Evolutionary conservation across 2,329 filamentous ascomycete species (phyloP).

Genomic region (Nothophaeocryptopus gaeumannii): DNA sequence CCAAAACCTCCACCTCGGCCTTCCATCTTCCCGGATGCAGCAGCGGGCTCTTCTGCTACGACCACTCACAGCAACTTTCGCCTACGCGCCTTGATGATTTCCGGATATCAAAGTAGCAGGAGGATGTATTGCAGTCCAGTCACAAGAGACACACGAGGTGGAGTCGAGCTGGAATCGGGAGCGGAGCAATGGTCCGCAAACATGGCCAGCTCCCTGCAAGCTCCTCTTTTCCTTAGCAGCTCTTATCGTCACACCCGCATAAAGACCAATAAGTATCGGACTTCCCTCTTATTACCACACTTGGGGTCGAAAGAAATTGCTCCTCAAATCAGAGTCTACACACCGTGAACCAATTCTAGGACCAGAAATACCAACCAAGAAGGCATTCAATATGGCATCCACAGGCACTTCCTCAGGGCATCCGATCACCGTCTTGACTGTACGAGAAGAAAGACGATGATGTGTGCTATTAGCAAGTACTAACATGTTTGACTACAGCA

Average conservation of each 20-base stretch:
- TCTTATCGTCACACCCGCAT: neutral
- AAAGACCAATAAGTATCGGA: no score
- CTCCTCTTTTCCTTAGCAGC: slow-evolving; percentile 10
- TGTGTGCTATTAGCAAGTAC: no score
- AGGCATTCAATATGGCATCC: slow-evolving; percentile 13
- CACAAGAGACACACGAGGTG: neutral
- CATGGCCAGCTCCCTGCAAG: slow-evolving; percentile 13
- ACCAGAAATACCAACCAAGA: neutral
- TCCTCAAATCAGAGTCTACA: no score
- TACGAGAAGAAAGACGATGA: neutral
- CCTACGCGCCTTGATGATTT: neutral
- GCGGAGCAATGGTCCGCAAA: slow-evolving; percentile 2
- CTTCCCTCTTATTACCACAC: no score
- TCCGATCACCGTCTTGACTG: slow-evolving; percentile 24
- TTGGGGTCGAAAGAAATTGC: no score
- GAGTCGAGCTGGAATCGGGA: slow-evolving; percentile 2
- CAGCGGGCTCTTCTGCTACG: neutral
- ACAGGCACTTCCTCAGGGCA: slow-evolving; percentile 23
- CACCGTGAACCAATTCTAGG: no score
- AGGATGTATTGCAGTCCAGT: neutral
- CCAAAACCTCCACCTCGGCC: neutral
- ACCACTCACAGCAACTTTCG: neutral
- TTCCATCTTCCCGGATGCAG: neutral
- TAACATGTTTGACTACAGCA: slow-evolving; percentile 45
- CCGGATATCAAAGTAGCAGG: neutral